phyloP scores from a whole-genome alignment of 2,329 filamentous ascomycete species.

The Pseudopithomyces chartarum region DNA sequence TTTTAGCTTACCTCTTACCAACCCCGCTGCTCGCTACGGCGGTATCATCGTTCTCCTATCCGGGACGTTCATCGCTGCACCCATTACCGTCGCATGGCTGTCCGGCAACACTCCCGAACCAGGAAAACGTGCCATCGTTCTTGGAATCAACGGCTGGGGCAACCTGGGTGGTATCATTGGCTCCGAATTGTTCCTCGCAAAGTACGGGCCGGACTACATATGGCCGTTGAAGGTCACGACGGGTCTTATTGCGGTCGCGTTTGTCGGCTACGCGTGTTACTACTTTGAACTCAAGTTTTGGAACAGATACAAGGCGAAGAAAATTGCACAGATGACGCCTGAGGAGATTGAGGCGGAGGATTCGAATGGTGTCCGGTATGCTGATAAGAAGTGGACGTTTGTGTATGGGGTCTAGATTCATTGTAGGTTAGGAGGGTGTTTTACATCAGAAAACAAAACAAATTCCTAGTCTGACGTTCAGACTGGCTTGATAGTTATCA shows the following conservation, averaged over 20 bases:
- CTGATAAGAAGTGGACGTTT: slow-evolving; percentile 32
- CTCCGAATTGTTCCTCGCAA: slow-evolving; percentile 22
- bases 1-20: slow-evolving; percentile 12
- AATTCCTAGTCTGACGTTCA: no score
- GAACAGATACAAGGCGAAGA: slow-evolving; percentile 18
- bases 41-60: slow-evolving; percentile 29
- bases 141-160: slow-evolving; percentile 29
- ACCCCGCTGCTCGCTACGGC: slow-evolving; percentile 17
- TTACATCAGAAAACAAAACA: no score
- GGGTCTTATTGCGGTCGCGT: slow-evolving; percentile 25
- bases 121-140: slow-evolving; percentile 23
- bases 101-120: slow-evolving; percentile 25
- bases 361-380: slow-evolving; percentile 19
- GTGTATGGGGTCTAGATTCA: slow-evolving; percentile 23
- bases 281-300: slow-evolving; percentile 21
- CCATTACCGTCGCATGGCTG: slow-evolving; percentile 30
- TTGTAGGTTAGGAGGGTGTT: no score
- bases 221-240: slow-evolving; percentile 26
- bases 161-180: slow-evolving; percentile 32
- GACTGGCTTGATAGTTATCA: no score
- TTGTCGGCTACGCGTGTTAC: slow-evolving; percentile 25
- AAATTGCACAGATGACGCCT: slow-evolving; percentile 13
- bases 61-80: slow-evolving; percentile 28
- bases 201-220: slow-evolving; percentile 24
- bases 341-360: slow-evolving; percentile 26